A percentile compares a stretch with the other conserved stretches of the same genome.
Evolutionary conservation across 139 green algal species (phyloP).

Genomic region (Gonium pectorale): DNA sequence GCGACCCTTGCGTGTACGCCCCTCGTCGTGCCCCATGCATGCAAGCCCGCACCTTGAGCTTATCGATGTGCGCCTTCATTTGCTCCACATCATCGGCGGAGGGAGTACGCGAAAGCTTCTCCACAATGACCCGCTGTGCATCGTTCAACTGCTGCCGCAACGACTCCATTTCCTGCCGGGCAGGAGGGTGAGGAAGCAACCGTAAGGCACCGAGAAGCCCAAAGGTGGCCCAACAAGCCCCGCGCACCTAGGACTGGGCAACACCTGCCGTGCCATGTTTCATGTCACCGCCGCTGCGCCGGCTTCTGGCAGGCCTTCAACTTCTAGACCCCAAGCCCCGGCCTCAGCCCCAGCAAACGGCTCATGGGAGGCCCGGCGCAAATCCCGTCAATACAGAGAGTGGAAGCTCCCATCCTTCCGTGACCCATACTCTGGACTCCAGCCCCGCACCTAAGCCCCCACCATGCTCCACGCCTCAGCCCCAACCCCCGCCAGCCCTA

Average conservation of each 20-base stretch:
- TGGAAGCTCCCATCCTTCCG: too few species aligned
- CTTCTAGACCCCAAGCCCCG: too few species aligned
- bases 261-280: too few species aligned
- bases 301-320: too few species aligned
- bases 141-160: conserved; percentile 31
- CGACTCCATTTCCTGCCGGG: conserved; percentile 7
- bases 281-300: too few species aligned
- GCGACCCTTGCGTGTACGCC: not conserved
- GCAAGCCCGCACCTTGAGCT: conserved; percentile 16
- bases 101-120: conserved; percentile 30
- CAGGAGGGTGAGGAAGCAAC: not conserved
- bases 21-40: not conserved
- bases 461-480: not conserved
- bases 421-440: too few species aligned
- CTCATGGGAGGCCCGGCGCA: too few species aligned
- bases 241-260: too few species aligned
- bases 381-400: too few species aligned
- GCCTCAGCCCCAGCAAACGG: too few species aligned
- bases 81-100: not conserved
- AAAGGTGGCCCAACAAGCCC: too few species aligned
- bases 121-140: conserved; percentile 39
- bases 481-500: not conserved
- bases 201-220: too few species aligned
- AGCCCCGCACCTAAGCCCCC: not conserved
- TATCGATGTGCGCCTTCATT: conserved; percentile 25